Base-by-base conservation (phyloP, 129 eudicot species). In the Escallonia herrerae region DNA sequence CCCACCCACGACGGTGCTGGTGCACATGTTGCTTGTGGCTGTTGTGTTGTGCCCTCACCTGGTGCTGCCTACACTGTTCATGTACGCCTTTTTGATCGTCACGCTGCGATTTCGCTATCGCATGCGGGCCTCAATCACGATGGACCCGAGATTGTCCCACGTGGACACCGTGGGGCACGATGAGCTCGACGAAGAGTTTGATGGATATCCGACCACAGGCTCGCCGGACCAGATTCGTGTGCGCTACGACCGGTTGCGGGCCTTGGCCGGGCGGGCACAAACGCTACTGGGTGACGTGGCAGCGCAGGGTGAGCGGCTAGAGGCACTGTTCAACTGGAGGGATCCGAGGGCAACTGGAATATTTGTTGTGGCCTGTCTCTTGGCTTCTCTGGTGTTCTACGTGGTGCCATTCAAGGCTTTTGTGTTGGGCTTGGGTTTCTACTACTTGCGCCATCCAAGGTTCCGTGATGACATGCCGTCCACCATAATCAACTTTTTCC, bases 291-390 rank as follows among this genome's bases (percentile, higher is more conserved):
- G 98, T 6, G 98, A 93, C 7, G 75, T 93, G 41, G 98, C 96
- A 1, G 95, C 98, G 11, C 96, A 86, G 40, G 90, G 95, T 7
- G 98, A 93, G 56, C 75, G 98, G 40, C 41, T 88, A 22, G 96
- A 88, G 71, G 96, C 96, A 10, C 53, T 93, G 74, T 89, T 82
- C 82, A 93, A 82, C 15, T 93, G 98, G 98, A 85, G 84, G 68
- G 98, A 93, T 56, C 98, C 96, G 2, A 75, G 98, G 54, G 98
- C 98, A 2, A 88, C 98, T 0, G 91, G 91, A 0, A 88, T 93
- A 59, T 93, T 93, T 12, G 84, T 81, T 64, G 86, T 86, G 78
- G 84, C 86, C 49, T 89, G 91, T 49, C 56, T 93, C 8, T 62
- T 88, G 42, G 98, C 91, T 5, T 83, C 96, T 3, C 43, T 88